Evolutionary conservation across 257 asterid genomes (phyloP).

Genomic region (Gentiana dahurica): DNA sequence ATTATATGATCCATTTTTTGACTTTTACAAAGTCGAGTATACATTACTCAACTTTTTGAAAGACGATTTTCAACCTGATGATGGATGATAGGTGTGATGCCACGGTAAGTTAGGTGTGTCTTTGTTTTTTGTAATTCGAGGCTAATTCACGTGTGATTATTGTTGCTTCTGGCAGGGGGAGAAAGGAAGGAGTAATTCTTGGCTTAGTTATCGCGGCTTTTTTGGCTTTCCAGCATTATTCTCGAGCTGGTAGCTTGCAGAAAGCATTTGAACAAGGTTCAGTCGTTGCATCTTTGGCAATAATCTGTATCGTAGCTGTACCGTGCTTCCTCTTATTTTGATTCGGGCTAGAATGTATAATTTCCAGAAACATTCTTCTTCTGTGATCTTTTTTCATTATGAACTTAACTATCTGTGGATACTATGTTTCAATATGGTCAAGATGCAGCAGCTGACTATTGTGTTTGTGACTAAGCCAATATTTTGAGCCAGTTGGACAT

Average conservation of each 20-base stretch:
- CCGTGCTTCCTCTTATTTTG: slow-evolving; percentile 74
- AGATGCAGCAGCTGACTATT: too few relatives aligned
- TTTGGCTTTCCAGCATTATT: slow-evolving; percentile 82
- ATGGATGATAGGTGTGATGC: too few relatives aligned
- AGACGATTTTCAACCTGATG: too few relatives aligned
- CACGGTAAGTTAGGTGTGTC: too few relatives aligned
- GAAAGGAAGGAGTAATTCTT: slow-evolving; percentile 64
- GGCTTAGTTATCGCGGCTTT: slow-evolving; percentile 66
- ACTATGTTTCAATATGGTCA: too few relatives aligned
- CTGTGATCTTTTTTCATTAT: too few relatives aligned
- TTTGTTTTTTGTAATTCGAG: background rate
- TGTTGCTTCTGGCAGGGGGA: slow-evolving; percentile 46
- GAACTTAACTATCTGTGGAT: too few relatives aligned
- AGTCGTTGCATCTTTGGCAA: slow-evolving; percentile 66
- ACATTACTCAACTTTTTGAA: too few relatives aligned
- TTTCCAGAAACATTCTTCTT: too few relatives aligned
- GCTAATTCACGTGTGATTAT: slow-evolving; percentile 14
- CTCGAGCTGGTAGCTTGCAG: slow-evolving; percentile 57
- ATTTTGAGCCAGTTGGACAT: too few relatives aligned
- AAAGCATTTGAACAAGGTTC: slow-evolving; percentile 82
- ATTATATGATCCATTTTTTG: slow-evolving; percentile 1
- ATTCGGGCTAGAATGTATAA: slow-evolving; percentile 6
- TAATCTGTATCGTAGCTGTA: slow-evolving; percentile 42
- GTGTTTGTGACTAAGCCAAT: too few relatives aligned
- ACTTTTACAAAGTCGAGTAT: too few relatives aligned